A percentile compares a stretch with the other conserved stretches of the same genome.
These are phyloP conservation scores for Endoconidiophora polonica DNA, from an alignment of 2,329 filamentous ascomycete species.

Conservation along the genomic window DNA sequence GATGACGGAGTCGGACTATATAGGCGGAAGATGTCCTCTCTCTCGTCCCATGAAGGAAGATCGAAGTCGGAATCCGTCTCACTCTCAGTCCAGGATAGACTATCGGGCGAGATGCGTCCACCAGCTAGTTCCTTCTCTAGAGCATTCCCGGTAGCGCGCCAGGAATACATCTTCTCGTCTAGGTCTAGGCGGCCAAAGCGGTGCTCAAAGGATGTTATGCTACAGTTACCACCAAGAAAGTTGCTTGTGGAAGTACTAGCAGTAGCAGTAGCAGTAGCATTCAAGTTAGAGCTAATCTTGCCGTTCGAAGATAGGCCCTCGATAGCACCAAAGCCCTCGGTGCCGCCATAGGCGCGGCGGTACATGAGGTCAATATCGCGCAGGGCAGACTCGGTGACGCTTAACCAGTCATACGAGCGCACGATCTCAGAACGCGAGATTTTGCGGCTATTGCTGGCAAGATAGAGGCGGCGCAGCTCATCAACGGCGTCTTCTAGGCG, in stretches of 20 bases:
- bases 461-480: slow-evolving; percentile 41
- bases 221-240: background rate
- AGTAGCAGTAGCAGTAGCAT: background rate
- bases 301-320: slow-evolving; percentile 19
- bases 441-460: slow-evolving; percentile 33
- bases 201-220: background rate
- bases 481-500: slow-evolving; percentile 45
- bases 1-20: background rate
- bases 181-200: background rate
- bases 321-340: slow-evolving; percentile 29
- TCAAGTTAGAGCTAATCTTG: background rate
- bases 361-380: slow-evolving; percentile 40
- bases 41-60: slow-evolving; percentile 13
- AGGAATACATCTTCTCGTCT: background rate
- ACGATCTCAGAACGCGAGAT: slow-evolving; percentile 35
- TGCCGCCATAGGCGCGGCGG: slow-evolving; percentile 36
- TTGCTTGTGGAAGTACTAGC: too few species aligned
- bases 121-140: background rate
- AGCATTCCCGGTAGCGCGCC: background rate
- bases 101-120: background rate
- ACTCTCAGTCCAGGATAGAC: slow-evolving; percentile 1
- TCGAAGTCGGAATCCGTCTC: slow-evolving; percentile 9
- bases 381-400: slow-evolving; percentile 32
- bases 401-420: slow-evolving; percentile 40
- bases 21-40: slow-evolving; percentile 14